A percentile compares a stretch with the other conserved stretches of the same genome.
Evolutionary conservation across 495 filamentous ascomycete genomes (phyloP).

Genomic region (Xylaria curta): DNA sequence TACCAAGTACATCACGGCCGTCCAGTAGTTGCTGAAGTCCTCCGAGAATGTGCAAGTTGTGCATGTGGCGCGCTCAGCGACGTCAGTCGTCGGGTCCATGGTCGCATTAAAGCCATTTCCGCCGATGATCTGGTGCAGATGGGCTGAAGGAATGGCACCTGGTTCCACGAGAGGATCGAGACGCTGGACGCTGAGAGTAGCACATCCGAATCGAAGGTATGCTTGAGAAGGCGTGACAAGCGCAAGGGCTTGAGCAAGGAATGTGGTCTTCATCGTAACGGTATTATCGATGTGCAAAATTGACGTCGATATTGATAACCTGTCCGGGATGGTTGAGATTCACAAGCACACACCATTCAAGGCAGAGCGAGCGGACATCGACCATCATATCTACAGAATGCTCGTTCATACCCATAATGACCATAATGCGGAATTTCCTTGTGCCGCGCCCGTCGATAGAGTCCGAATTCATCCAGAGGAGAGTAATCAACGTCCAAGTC

Average conservation of each 20-base stretch:
- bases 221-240: constrained; percentile 38
- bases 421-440: constrained; percentile 29
- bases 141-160: constrained; percentile 40
- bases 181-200: constrained; percentile 45
- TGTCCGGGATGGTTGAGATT: constrained; percentile 16
- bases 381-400: constrained; percentile 24
- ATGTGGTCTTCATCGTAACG: constrained; percentile 41
- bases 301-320: constrained; percentile 22
- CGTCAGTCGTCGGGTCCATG: constrained; percentile 37
- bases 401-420: constrained; percentile 19
- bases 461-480: constrained; percentile 30
- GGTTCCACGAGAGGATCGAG: constrained; percentile 47
- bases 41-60: constrained; percentile 47
- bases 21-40: constrained; percentile 50
- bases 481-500: constrained; percentile 26
- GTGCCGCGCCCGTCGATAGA: constrained; percentile 29
- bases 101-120: constrained; percentile 45
- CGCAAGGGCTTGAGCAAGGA: constrained; percentile 36
- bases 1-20: constrained; percentile 44
- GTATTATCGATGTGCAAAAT: constrained; percentile 21
- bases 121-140: constrained; percentile 45
- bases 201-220: constrained; percentile 45
- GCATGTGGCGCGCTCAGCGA: constrained; percentile 39
- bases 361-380: constrained; percentile 14
- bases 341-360: constrained; percentile 13